Percentiles rank a stretch among this genome's conserved stretches.
Evolutionary conservation across 768 basidiomycete genomes (phyloP).

Genomic region (Phallus indusiatus): DNA sequence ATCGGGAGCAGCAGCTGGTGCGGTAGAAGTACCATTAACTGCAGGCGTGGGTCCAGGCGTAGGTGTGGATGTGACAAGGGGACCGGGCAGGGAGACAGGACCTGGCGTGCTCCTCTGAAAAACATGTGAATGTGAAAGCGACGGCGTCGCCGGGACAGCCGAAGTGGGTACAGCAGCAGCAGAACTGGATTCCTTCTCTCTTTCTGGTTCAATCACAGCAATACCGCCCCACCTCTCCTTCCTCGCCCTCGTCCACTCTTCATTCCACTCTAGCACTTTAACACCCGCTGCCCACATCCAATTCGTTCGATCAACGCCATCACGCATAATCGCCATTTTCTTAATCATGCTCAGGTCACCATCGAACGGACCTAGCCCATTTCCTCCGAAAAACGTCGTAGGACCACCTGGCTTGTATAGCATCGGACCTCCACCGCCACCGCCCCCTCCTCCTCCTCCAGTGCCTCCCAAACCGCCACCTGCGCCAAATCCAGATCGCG

Average conservation of each 20-base stretch:
- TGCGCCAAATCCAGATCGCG: neutral
- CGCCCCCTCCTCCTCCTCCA: conserved; percentile 8
- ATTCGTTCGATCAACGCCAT: conserved; percentile 79
- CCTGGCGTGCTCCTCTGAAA: too few species aligned
- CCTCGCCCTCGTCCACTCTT: conserved; percentile 54
- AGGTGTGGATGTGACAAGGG: too few species aligned
- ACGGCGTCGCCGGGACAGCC: too few species aligned
- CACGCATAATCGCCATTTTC: conserved; percentile 67
- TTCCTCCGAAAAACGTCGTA: conserved; percentile 82
- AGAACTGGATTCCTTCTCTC: too few species aligned
- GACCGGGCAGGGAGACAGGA: too few species aligned
- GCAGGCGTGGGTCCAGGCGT: too few species aligned
- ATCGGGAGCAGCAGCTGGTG: neutral
- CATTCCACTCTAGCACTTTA: conserved; percentile 52
- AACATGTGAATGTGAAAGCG: too few species aligned
- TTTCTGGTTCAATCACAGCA: too few species aligned
- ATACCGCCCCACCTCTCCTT: conserved; percentile 32
- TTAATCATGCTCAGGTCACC: conserved; percentile 79
- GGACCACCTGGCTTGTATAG: conserved; percentile 88
- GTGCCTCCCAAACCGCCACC: neutral
- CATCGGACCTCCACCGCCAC: conserved; percentile 44
- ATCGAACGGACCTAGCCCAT: conserved; percentile 81
- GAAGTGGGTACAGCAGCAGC: too few species aligned
- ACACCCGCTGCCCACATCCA: conserved; percentile 83
- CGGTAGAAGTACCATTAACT: neutral